Evolutionary conservation across 1,139 yeast species (phyloP), one percentile per base, ranked within the genome.

Genomic region (Geotrichum bryndzae): DNA sequence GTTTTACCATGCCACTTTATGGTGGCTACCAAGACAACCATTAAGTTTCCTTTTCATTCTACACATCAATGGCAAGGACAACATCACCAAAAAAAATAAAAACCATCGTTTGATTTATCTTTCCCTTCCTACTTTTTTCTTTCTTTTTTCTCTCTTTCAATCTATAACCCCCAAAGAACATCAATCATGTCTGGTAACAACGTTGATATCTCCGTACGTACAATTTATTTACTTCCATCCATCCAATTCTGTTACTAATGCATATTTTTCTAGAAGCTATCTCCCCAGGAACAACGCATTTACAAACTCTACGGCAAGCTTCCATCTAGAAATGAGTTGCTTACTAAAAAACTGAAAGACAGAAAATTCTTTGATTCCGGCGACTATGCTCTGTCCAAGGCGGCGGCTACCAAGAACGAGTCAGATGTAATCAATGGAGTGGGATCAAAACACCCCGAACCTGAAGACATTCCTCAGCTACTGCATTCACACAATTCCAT

Each of bases 351-450:
- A 73, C 72, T 78, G 51, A 74, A 73, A 73, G 98, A 94, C 69
- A 85, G 97, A 70, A 91, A 91, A 76, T 94, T 88, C 76, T 95
- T 94, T 72, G 99, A 94, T 71, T 89, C 96, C 65, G 99, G 99
- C 27, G 99, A 94, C 76, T 94, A 95, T 73, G 98, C 98, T 31
- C 84, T 94, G 84, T 90, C 90, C 67, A 87, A 91, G 69, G 90
- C 85, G 6, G 84, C 55, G 50, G 18, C 18, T 18, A 57, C 22
- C 54, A 38, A 53, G 60, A 57, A 45, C 54, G 61, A 31, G 59
- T 55, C 31, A 51, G 59, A 22, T 52, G 35, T 45, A 31, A 72
- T 68, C 56, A 66, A 70, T n/a, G 68, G 73, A 45, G 72, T 77
- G 33, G 81, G 81, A 10, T 70, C 76, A 38, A 74, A 75, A 62